Percentiles rank a stretch among this genome's conserved stretches.
Conservation (phyloP, 2,329 filamentous ascomycete species). For the Aspergillus clavatus region DNA sequence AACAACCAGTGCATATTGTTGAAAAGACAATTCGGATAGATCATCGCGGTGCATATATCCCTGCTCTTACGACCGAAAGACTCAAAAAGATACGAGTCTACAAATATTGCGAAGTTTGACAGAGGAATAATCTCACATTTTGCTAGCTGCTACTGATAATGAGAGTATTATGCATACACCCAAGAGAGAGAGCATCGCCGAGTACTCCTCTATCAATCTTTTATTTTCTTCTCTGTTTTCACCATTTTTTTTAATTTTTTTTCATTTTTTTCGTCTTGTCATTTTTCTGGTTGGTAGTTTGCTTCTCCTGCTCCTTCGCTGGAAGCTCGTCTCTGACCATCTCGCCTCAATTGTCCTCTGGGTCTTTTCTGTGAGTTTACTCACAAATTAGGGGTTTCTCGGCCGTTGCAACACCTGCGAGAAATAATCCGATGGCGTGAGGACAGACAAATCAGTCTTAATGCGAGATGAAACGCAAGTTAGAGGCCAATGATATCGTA, state of each 20-base stretch:
- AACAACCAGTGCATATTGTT: too few relatives aligned
- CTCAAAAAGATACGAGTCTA: too few relatives aligned
- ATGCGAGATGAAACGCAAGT: too few relatives aligned
- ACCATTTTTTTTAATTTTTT: conserved; percentile 10
- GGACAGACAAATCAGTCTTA: too few relatives aligned
- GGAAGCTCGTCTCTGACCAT: neutral
- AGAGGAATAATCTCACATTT: conserved; percentile 29
- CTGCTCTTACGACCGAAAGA: too few relatives aligned
- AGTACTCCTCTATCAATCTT: conserved; percentile 20
- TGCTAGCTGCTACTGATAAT: conserved; percentile 22
- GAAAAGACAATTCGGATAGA: too few relatives aligned
- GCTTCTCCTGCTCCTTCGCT: neutral
- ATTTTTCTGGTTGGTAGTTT: neutral
- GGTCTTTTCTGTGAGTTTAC: neutral
- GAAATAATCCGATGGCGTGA: too few relatives aligned
- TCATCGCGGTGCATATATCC: too few relatives aligned
- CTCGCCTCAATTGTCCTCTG: too few relatives aligned
- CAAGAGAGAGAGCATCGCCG: conserved; percentile 11
- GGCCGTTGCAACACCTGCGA: too few relatives aligned
- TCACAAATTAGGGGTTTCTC: too few relatives aligned
- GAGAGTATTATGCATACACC: conserved; percentile 2
- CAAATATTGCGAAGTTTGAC: neutral
- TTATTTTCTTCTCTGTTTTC: conserved; percentile 15
- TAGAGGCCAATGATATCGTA: too few relatives aligned
- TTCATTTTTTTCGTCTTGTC: conserved; percentile 1